Conservation (phyloP, 306 rosid genomes). For the Lathyrus tuberosus region DNA sequence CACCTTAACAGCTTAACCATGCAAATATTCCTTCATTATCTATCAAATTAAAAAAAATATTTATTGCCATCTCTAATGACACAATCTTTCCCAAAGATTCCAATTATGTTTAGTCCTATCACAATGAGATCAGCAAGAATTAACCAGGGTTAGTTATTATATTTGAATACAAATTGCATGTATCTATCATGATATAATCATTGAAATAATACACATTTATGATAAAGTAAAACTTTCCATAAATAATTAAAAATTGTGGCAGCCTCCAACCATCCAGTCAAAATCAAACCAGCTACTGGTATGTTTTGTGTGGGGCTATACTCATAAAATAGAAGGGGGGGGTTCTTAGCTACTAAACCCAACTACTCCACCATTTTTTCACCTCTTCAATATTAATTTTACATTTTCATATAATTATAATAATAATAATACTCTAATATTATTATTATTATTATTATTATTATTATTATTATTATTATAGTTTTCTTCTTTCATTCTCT, state of each 20-base stretch:
- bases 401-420: not conserved
- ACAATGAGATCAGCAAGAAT: conserved; percentile 4
- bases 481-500: conserved; percentile 13
- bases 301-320: conserved; percentile 20
- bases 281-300: conserved; percentile 23
- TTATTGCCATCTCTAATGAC: not conserved
- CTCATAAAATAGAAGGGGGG: not conserved
- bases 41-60: no score
- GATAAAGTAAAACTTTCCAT: not conserved
- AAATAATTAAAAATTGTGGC: conserved; percentile 8
- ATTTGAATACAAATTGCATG: conserved; percentile 1
- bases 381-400: not conserved
- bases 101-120: not conserved
- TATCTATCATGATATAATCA: conserved; percentile 17
- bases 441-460: not conserved
- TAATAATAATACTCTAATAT: not conserved
- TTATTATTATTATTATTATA: not conserved
- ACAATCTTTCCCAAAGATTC: not conserved
- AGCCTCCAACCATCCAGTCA: conserved; percentile 32
- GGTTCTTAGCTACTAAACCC: not conserved
- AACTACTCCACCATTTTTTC: conserved; percentile 16
- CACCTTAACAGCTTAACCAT: no score
- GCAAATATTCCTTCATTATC: no score
- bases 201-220: not conserved
- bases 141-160: not conserved